Evolutionary conservation across 2,329 filamentous ascomycete species (phyloP).

Genomic region (Fusarium napiforme): DNA sequence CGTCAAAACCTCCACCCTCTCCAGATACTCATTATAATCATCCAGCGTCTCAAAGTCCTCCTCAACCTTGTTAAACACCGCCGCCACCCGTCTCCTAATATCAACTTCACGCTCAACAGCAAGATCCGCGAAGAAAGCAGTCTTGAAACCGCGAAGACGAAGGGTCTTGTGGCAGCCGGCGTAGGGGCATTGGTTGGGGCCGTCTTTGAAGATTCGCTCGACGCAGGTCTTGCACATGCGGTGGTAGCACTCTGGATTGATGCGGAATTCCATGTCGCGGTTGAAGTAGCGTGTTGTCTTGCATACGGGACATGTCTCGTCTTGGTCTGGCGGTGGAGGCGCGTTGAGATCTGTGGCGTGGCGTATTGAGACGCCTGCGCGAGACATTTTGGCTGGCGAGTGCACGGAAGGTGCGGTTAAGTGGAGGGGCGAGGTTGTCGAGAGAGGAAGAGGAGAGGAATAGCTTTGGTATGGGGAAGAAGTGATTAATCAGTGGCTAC

Average conservation of each 20-base stretch:
- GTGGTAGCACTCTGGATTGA: slow-evolving; percentile 99
- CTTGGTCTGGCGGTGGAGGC: slow-evolving; percentile 45
- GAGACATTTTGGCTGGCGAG: slow-evolving; percentile 42
- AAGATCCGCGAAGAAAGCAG: slow-evolving; percentile 90
- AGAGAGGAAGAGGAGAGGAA: neutral
- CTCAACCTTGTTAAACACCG: slow-evolving; percentile 86
- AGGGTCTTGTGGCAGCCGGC: slow-evolving; percentile 88
- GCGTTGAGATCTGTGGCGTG: slow-evolving; percentile 34
- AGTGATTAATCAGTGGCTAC: slow-evolving; percentile 9
- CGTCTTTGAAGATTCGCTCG: slow-evolving; percentile 90
- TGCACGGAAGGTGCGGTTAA: neutral
- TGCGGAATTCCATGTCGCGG: slow-evolving; percentile 90
- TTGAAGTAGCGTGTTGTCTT: slow-evolving; percentile 97
- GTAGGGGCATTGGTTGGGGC: slow-evolving; percentile 91
- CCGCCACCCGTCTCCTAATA: slow-evolving; percentile 81
- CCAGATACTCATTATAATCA: slow-evolving; percentile 93
- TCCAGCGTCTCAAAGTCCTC: slow-evolving; percentile 89
- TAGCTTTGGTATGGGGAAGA: neutral
- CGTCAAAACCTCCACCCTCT: slow-evolving; percentile 89
- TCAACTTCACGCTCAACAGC: slow-evolving; percentile 92
- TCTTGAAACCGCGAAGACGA: slow-evolving; percentile 83
- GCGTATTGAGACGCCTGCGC: slow-evolving; percentile 47
- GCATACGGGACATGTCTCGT: slow-evolving; percentile 95
- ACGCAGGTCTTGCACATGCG: slow-evolving; percentile 98
- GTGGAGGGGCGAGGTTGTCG: neutral